Conservation (phyloP, 768 basidiomycete genomes). For the Neoboletus magnificus region DNA sequence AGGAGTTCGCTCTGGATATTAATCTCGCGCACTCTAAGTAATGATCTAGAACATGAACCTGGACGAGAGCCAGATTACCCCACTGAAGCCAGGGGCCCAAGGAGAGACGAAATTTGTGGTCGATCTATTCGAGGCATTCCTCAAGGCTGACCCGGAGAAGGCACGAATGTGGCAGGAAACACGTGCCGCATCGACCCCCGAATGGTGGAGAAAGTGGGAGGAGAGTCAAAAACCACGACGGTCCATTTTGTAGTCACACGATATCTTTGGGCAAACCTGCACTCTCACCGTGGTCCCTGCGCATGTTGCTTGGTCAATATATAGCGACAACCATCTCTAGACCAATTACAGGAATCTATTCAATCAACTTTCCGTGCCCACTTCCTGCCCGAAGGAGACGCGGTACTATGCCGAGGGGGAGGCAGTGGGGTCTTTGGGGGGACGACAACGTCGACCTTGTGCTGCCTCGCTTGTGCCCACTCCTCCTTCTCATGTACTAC, state of each 20-base stretch:
- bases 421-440: conserved; percentile 41
- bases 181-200: conserved; percentile 22
- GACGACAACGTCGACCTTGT: conserved; percentile 43
- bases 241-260: not conserved
- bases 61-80: conserved; percentile 11
- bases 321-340: conserved; percentile 11
- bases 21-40: not conserved
- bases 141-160: conserved; percentile 23
- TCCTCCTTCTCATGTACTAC: conserved; percentile 28
- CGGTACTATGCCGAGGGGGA: conserved; percentile 38
- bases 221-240: conserved; percentile 16
- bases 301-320: conserved; percentile 11
- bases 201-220: conserved; percentile 34
- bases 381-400: conserved; percentile 55
- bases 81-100: conserved; percentile 5
- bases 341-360: conserved; percentile 22
- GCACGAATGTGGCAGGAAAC: conserved; percentile 20
- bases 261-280: not conserved
- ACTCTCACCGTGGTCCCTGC: not conserved
- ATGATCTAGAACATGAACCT: conserved; percentile 17
- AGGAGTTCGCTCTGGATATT: not conserved
- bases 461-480: conserved; percentile 23
- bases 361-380: conserved; percentile 77
- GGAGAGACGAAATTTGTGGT: conserved; percentile 14
- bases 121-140: conserved; percentile 23